Base-by-base conservation (phyloP, 1,139 yeast genomes). In the Keqinozyma sinolaborantium region DNA sequence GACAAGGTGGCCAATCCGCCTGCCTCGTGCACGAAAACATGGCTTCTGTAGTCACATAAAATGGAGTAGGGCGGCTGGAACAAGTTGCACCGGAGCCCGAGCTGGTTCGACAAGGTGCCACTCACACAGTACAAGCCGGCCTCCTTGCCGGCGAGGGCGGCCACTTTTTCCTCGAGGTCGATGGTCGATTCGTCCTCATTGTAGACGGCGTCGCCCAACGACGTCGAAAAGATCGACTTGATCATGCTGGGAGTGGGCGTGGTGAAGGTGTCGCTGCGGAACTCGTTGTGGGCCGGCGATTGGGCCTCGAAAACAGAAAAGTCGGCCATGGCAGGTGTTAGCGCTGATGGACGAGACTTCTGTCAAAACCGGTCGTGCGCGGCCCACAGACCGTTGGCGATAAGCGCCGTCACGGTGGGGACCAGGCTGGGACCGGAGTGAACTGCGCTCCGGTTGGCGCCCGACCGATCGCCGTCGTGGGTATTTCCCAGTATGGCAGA, bases 231-330 rank as follows among this genome's bases (percentile, higher is more conserved):
- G 7, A 56, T 44, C 6, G 48, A 36, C 30, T 53, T 45, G 7
- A 73, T 39, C 96, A 90, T 88, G 30, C 77, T 65, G 34, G 69
- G 70, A 3, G 95, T 83, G 23, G 97, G 97, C 9, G 87, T 86
- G 8, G 97, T 90, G 74, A 90, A 88, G 2, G 97, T 90, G 55
- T 90, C 97, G 53, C 92, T 79, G 55, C 92, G 74, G 54, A 83
- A 79, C 49, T 78, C 84, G 48, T 77, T 77, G 49, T 53, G 57
- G 18, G 73, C 66, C 23, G 64, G 45, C 30, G 49, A 53, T 19
- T 33, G 28, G 31, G 47, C 47, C 36, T 48, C 49, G 29, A 37
- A 42, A 4, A 33, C 31, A 23, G 44, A 30, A 8, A 37, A 33
- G 25, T 37, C 39, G 38, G 35, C 32, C 5, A n/a, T 34, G 33